Conservation (phyloP, 106 monocot species). For the Apostasia ramifera region DNA sequence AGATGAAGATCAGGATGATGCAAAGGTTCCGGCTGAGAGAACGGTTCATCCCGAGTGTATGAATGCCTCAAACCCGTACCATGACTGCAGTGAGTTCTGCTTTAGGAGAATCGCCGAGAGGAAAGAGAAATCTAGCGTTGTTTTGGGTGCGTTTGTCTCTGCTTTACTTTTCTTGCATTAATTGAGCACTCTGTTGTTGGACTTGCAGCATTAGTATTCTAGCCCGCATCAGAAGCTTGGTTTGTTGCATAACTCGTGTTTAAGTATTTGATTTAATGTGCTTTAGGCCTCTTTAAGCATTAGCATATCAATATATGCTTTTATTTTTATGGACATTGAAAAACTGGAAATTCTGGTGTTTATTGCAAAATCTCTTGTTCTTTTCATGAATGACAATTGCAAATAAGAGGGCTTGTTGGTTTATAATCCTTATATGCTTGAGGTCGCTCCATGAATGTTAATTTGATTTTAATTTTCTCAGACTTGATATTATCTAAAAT, state of each 20-base stretch:
- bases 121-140: constrained; percentile 8
- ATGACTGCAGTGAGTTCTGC: constrained; percentile 51
- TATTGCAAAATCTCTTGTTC: no score
- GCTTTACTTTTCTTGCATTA: not conserved
- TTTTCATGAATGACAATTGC: no score
- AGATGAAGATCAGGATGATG: constrained; percentile 9
- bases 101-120: constrained; percentile 50
- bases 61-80: constrained; percentile 38
- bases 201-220: not conserved
- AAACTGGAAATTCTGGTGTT: no score
- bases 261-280: not conserved
- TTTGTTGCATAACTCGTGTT: not conserved
- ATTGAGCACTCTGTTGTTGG: no score
- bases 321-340: no score
- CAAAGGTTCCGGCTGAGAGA: constrained; percentile 17
- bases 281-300: not conserved
- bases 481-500: no score
- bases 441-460: no score
- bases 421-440: no score
- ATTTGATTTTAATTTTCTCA: no score
- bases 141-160: constrained; percentile 5
- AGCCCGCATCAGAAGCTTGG: not conserved
- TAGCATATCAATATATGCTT: no score
- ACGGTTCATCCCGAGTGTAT: constrained; percentile 41
- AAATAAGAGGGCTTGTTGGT: no score